These are phyloP conservation scores for Psidium friedrichsthalianum DNA, from an alignment of 345 rosid genomes.

Conservation along the genomic window DNA sequence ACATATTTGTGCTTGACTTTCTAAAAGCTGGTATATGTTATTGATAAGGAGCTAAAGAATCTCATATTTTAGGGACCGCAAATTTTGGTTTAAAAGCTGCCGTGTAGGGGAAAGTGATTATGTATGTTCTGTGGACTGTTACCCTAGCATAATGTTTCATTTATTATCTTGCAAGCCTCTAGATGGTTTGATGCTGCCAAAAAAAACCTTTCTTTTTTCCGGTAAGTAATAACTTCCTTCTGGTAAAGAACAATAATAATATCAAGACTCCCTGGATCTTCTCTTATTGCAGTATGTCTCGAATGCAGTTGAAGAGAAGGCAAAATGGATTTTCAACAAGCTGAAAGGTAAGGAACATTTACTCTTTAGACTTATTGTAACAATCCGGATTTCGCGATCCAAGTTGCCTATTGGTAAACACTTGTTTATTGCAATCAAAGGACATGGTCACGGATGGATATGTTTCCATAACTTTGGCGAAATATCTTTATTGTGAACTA, in stretches of 20 bases:
- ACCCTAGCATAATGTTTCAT: not conserved
- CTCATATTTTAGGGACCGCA: not conserved
- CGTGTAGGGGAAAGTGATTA: not conserved
- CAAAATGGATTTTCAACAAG: slow-evolving; percentile 95
- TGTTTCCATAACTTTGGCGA: not conserved
- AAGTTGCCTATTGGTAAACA: not conserved
- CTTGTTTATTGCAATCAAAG: not conserved
- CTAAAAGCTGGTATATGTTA: no score
- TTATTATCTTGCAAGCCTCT: not conserved
- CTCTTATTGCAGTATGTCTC: slow-evolving; percentile 58
- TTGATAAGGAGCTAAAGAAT: no score
- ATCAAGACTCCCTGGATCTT: not conserved
- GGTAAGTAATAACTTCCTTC: not conserved
- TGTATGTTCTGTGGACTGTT: not conserved
- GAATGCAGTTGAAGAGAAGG: slow-evolving; percentile 88
- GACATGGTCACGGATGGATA: not conserved
- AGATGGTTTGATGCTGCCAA: not conserved
- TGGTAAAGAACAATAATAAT: not conserved
- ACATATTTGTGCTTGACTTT: not conserved
- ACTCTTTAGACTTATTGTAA: not conserved
- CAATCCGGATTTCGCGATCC: not conserved
- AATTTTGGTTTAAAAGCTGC: not conserved
- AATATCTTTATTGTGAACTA: not conserved
- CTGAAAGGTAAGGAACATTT: slow-evolving; percentile 52
- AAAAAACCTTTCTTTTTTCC: not conserved